Evolutionary conservation across 2,329 filamentous ascomycete species (phyloP).

Genomic region (Calonectria montana): DNA sequence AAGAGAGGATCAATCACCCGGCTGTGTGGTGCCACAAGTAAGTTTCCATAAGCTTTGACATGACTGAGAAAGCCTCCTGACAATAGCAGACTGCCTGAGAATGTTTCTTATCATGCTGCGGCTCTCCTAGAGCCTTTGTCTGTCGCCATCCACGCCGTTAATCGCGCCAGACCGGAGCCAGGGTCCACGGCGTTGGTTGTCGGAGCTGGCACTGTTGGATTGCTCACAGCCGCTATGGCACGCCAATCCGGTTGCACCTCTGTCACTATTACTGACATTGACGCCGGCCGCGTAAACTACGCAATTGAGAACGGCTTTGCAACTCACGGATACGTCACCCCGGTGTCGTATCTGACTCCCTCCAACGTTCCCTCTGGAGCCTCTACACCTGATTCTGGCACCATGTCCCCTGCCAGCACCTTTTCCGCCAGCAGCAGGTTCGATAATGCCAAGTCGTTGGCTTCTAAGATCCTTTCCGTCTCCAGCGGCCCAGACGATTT

Average conservation of each 20-base stretch:
- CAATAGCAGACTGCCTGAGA: conserved; percentile 64
- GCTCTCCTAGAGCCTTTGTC: conserved; percentile 72
- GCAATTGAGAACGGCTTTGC: conserved; percentile 69
- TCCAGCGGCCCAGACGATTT: conserved; percentile 45
- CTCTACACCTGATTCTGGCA: conserved; percentile 56
- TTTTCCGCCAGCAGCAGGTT: conserved; percentile 61
- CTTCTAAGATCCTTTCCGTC: conserved; percentile 60
- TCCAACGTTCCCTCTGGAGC: conserved; percentile 60
- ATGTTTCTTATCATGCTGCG: conserved; percentile 68
- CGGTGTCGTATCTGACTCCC: conserved; percentile 55
- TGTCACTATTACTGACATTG: conserved; percentile 71
- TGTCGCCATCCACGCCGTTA: conserved; percentile 71
- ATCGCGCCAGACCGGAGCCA: conserved; percentile 62
- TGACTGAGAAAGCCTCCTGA: conserved; percentile 11
- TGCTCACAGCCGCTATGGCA: conserved; percentile 72
- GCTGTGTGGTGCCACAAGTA: conserved; percentile 72
- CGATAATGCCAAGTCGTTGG: conserved; percentile 61
- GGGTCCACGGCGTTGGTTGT: conserved; percentile 71
- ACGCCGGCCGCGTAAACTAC: conserved; percentile 69
- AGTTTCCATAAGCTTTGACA: conserved; percentile 29
- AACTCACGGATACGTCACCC: conserved; percentile 68
- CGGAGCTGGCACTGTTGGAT: conserved; percentile 73
- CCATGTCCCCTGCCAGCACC: conserved; percentile 58
- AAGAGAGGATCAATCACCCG: conserved; percentile 72
- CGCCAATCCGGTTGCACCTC: conserved; percentile 68